These are phyloP conservation scores for Cucumis melo DNA, from an alignment of 306 rosid genomes.

Conservation along the genomic window DNA sequence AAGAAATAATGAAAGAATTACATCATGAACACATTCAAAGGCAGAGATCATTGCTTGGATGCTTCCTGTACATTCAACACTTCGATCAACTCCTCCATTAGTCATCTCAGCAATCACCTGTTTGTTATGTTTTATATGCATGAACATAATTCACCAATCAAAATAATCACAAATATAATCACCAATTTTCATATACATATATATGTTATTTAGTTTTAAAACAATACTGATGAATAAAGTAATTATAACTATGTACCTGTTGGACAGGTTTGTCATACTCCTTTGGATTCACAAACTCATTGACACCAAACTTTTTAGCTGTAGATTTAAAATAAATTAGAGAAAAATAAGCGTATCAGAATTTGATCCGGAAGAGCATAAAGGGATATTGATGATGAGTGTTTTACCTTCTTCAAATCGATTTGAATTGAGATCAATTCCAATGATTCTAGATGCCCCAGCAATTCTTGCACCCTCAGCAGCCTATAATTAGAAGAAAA, in stretches of 20 bases:
- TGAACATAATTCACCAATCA: too few relatives aligned
- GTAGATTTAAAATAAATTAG: background rate
- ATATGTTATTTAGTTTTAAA: too few relatives aligned
- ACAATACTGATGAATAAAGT: too few relatives aligned
- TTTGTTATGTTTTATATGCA: too few relatives aligned
- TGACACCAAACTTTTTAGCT: constrained; percentile 88
- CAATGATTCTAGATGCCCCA: constrained; percentile 70
- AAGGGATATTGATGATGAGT: background rate
- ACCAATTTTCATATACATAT: too few relatives aligned
- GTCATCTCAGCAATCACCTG: constrained; percentile 81
- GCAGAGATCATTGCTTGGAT: constrained; percentile 85
- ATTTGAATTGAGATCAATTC: constrained; percentile 56
- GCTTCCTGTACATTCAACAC: constrained; percentile 81
- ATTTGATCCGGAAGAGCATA: too few relatives aligned
- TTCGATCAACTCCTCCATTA: constrained; percentile 78
- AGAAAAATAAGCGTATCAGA: too few relatives aligned
- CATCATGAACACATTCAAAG: constrained; percentile 89
- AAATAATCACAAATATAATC: too few relatives aligned
- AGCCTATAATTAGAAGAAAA: constrained; percentile 20
- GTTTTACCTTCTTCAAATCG: constrained; percentile 56
- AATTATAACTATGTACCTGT: background rate
- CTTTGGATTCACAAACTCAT: constrained; percentile 75
- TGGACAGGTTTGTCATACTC: constrained; percentile 75
- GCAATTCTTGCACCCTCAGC: constrained; percentile 86
- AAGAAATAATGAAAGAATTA: background rate